phyloP scores from a whole-genome alignment of 2,329 filamentous ascomycete species.

The Talaromyces sp. region DNA sequence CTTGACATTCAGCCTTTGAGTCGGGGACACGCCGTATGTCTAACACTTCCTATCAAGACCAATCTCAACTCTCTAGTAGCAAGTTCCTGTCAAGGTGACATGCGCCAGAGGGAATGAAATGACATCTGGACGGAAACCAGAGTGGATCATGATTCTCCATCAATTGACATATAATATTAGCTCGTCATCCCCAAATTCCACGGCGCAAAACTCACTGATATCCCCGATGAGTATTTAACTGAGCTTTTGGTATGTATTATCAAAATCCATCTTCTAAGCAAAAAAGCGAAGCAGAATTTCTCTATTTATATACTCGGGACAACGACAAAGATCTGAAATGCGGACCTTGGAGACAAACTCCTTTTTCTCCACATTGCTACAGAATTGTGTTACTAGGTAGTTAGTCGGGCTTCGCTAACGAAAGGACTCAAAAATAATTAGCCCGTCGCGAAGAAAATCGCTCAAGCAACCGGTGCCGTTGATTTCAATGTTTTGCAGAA shows the following conservation, averaged over 20 bases:
- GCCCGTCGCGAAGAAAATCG: constrained; percentile 83
- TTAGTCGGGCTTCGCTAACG: constrained; percentile 2
- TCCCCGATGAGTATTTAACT: constrained; percentile 78
- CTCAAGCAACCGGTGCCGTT: constrained; percentile 64
- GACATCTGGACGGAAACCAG: too few species aligned
- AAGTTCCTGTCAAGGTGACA: too few species aligned
- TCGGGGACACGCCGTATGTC: constrained; percentile 76
- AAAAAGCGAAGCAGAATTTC: too few species aligned
- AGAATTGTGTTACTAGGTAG: too few species aligned
- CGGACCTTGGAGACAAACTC: constrained; percentile 16
- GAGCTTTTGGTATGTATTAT: constrained; percentile 66
- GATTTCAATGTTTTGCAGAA: constrained; percentile 97
- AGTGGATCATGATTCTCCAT: too few species aligned
- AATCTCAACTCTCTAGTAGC: too few species aligned
- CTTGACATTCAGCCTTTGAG: constrained; percentile 91
- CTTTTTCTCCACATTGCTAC: not conserved
- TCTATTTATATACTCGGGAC: not conserved
- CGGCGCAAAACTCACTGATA: constrained; percentile 83
- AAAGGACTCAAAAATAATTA: constrained; percentile 27
- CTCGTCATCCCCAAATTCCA: constrained; percentile 96
- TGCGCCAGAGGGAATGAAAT: too few species aligned
- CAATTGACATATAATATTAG: constrained; percentile 43
- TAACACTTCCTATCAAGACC: not conserved
- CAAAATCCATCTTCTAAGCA: not conserved
- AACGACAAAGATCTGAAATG: not conserved